Evolutionary conservation across 2,329 filamentous ascomycete genomes (phyloP).

Genomic region (Fusarium temperatum): DNA sequence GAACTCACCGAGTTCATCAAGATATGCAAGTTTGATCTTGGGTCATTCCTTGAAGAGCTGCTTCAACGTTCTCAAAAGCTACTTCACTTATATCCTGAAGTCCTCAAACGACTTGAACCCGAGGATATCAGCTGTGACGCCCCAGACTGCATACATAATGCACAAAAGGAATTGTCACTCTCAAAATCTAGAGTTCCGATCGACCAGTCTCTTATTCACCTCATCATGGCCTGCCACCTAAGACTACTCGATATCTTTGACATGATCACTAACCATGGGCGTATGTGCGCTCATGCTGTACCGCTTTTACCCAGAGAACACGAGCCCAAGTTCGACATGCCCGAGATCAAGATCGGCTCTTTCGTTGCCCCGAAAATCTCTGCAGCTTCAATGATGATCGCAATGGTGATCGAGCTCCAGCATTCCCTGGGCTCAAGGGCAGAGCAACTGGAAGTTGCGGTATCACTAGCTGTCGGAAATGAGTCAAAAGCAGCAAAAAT

Average conservation of each 20-base stretch:
- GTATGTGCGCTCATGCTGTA: conserved; percentile 46
- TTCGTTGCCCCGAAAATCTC: conserved; percentile 47
- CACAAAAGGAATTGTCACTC: conserved; percentile 20
- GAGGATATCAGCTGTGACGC: conserved; percentile 40
- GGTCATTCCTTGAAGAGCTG: conserved; percentile 46
- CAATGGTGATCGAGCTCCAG: conserved; percentile 47
- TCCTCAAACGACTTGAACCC: conserved; percentile 26
- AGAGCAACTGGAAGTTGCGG: conserved; percentile 14
- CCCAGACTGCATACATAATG: conserved; percentile 48
- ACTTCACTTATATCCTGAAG: conserved; percentile 47
- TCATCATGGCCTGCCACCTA: conserved; percentile 51
- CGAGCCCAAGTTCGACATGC: conserved; percentile 49
- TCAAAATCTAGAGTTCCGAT: conserved; percentile 19
- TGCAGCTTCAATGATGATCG: conserved; percentile 47
- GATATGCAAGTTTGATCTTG: conserved; percentile 38
- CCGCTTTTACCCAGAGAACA: conserved; percentile 38
- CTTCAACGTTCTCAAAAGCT: conserved; percentile 49
- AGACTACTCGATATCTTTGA: conserved; percentile 51
- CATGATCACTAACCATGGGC: conserved; percentile 43
- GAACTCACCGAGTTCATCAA: conserved; percentile 38
- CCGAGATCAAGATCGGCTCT: conserved; percentile 53
- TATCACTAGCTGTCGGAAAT: conserved; percentile 4
- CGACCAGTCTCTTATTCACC: conserved; percentile 49
- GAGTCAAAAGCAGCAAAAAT: conserved; percentile 34
- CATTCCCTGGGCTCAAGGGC: conserved; percentile 30